Conservation (phyloP, 2,329 filamentous ascomycete species). For the Thermoascus crustaceus region DNA sequence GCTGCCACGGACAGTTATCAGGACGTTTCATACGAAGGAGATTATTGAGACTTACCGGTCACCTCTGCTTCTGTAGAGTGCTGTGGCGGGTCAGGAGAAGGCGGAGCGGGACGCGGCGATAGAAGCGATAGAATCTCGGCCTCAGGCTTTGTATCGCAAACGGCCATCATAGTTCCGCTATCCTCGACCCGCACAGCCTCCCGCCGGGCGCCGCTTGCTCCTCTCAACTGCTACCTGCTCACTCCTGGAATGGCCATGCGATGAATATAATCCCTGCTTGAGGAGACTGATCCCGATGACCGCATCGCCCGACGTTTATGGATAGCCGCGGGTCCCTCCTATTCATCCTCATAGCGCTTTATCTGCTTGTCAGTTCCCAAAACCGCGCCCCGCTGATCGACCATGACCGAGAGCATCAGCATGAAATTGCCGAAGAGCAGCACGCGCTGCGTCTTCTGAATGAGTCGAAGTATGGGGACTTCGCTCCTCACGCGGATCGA, state of each 20-base stretch:
- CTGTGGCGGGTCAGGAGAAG: neutral
- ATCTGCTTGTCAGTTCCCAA: constrained; percentile 46
- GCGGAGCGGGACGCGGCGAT: constrained; percentile 4
- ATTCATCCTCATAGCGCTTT: constrained; percentile 44
- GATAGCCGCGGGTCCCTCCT: constrained; percentile 42
- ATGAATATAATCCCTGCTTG: constrained; percentile 13
- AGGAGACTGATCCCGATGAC: constrained; percentile 3
- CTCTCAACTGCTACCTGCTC: constrained; percentile 1
- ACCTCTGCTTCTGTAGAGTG: neutral
- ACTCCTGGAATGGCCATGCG: constrained; percentile 18
- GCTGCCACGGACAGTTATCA: neutral
- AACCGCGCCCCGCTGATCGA: constrained; percentile 32
- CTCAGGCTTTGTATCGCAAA: constrained; percentile 17
- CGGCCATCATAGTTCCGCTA: constrained; percentile 16
- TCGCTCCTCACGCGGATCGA: constrained; percentile 36
- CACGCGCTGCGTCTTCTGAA: constrained; percentile 43
- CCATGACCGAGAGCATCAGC: constrained; percentile 38
- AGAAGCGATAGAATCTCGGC: too few relatives aligned
- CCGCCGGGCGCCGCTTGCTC: neutral
- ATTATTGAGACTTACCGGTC: neutral
- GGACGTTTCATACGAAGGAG: neutral
- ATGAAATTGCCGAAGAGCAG: constrained; percentile 44
- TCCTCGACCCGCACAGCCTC: constrained; percentile 3
- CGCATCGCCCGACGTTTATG: constrained; percentile 27
- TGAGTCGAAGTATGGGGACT: constrained; percentile 45